Conservation (phyloP, 305 asterid species). For the Striga hermonthica region DNA sequence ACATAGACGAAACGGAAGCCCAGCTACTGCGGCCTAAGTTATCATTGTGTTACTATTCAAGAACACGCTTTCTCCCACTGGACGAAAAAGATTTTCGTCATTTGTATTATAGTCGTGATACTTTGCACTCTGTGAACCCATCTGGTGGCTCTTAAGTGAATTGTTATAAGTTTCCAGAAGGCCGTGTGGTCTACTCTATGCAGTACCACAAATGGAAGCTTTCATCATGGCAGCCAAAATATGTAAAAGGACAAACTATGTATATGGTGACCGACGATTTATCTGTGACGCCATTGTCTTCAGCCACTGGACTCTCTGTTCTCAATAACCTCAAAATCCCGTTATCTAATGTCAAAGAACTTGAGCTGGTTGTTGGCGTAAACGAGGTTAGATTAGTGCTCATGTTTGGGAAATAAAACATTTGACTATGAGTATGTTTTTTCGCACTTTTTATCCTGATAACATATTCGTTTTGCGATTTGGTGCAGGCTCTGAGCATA, state of each 20-base stretch:
- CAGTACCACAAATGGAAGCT: too few species aligned
- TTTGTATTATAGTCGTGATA: too few species aligned
- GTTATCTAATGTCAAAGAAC: slow-evolving; percentile 2
- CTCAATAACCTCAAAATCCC: slow-evolving; percentile 16
- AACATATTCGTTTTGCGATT: not conserved
- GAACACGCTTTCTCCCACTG: too few species aligned
- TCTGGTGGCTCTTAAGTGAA: too few species aligned
- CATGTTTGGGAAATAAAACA: too few species aligned
- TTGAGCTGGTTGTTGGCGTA: not conserved
- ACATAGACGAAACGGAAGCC: not conserved
- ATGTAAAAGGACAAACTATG: not conserved
- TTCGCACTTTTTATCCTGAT: too few species aligned
- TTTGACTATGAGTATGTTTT: too few species aligned
- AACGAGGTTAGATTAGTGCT: slow-evolving; percentile 3
- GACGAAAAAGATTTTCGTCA: too few species aligned
- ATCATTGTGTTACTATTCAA: not conserved
- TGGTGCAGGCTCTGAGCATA: not conserved
- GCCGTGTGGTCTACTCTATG: too few species aligned
- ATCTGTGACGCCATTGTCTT: slow-evolving; percentile 15
- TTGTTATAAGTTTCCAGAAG: too few species aligned
- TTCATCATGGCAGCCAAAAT: not conserved
- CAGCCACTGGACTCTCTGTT: slow-evolving; percentile 2
- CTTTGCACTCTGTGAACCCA: too few species aligned
- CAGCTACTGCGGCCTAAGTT: not conserved
- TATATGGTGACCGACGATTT: slow-evolving; percentile 26